Evolutionary conservation across 1,139 yeast genomes (phyloP).

Genomic region (Hyphopichia burtonii): DNA sequence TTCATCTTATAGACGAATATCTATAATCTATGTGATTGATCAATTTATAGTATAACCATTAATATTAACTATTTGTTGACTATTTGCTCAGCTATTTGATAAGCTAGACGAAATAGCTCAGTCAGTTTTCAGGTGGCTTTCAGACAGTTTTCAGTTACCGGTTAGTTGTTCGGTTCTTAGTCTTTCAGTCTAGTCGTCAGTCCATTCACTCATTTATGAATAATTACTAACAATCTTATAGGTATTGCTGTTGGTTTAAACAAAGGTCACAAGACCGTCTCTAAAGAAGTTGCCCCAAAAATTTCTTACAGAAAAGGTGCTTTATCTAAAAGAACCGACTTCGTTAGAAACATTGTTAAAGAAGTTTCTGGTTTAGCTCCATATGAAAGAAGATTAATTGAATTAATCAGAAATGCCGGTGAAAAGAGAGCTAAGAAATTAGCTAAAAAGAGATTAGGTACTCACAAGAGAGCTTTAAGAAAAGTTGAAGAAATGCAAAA

Average conservation of each 20-base stretch:
- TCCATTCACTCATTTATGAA: too few relatives aligned
- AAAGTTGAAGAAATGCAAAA: conserved; percentile 98
- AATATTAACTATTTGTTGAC: too few relatives aligned
- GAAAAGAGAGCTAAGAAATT: conserved; percentile 99
- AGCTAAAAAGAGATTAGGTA: conserved; percentile 99
- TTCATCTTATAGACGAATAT: too few relatives aligned
- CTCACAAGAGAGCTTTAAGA: conserved; percentile 99
- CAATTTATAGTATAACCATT: too few relatives aligned
- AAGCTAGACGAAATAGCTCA: too few relatives aligned
- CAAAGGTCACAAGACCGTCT: conserved; percentile 98
- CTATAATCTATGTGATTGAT: too few relatives aligned
- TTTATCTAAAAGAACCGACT: conserved; percentile 90
- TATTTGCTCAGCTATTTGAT: too few relatives aligned
- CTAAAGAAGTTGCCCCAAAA: conserved; percentile 92
- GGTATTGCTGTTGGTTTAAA: conserved; percentile 98
- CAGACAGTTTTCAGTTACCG: too few relatives aligned
- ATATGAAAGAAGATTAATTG: conserved; percentile 99
- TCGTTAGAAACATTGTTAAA: conserved; percentile 92
- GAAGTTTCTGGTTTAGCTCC: conserved; percentile 99
- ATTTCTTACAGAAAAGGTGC: conserved; percentile 97
- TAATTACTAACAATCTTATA: conserved; percentile 20
- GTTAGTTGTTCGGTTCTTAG: too few relatives aligned
- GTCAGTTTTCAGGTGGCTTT: too few relatives aligned
- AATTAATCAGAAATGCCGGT: conserved; percentile 99
- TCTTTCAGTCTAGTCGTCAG: too few relatives aligned